A percentile compares a stretch with the other conserved stretches of the same genome.
These are phyloP conservation scores for Fusarium ramigenum DNA, from an alignment of 2,329 filamentous ascomycete species.

Conservation along the genomic window DNA sequence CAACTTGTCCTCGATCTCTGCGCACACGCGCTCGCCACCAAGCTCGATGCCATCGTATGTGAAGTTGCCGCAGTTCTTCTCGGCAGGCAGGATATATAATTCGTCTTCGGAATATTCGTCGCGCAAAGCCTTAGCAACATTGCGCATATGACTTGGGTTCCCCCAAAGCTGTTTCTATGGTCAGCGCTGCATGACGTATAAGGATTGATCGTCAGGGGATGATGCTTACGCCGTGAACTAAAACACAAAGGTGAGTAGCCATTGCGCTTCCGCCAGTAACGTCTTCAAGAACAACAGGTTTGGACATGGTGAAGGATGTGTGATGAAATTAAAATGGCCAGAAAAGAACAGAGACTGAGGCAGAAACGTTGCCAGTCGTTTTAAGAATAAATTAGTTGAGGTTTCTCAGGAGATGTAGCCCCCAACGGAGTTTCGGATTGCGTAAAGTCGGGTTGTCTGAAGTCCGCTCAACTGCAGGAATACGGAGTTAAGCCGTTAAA, in stretches of 20 bases:
- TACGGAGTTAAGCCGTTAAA: slow-evolving; percentile 31
- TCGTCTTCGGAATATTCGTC: slow-evolving; percentile 68
- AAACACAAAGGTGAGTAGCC: slow-evolving; percentile 77
- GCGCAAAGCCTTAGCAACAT: slow-evolving; percentile 72
- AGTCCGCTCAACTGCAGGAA: slow-evolving; percentile 5
- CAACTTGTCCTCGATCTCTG: slow-evolving; percentile 73
- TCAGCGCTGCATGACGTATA: slow-evolving; percentile 38
- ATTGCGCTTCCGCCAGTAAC: slow-evolving; percentile 61
- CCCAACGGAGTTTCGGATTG: slow-evolving; percentile 36
- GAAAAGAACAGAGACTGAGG: not conserved
- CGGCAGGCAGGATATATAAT: slow-evolving; percentile 75
- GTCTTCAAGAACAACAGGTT: slow-evolving; percentile 26
- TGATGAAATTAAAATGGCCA: not conserved
- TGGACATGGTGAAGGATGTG: slow-evolving; percentile 38
- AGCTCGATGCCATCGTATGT: slow-evolving; percentile 76
- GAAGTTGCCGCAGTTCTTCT: slow-evolving; percentile 77
- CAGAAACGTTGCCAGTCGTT: not conserved
- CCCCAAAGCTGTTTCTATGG: slow-evolving; percentile 72
- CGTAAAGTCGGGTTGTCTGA: slow-evolving; percentile 20
- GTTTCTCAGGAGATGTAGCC: slow-evolving; percentile 32
- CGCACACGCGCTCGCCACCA: slow-evolving; percentile 72
- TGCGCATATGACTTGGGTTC: slow-evolving; percentile 76
- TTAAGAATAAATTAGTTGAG: slow-evolving; percentile 27
- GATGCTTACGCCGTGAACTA: slow-evolving; percentile 76
- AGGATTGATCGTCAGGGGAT: slow-evolving; percentile 24